Evolutionary conservation across 345 rosid genomes (phyloP), one percentile per base, ranked within the genome.

Genomic region (Acer saccharum): DNA sequence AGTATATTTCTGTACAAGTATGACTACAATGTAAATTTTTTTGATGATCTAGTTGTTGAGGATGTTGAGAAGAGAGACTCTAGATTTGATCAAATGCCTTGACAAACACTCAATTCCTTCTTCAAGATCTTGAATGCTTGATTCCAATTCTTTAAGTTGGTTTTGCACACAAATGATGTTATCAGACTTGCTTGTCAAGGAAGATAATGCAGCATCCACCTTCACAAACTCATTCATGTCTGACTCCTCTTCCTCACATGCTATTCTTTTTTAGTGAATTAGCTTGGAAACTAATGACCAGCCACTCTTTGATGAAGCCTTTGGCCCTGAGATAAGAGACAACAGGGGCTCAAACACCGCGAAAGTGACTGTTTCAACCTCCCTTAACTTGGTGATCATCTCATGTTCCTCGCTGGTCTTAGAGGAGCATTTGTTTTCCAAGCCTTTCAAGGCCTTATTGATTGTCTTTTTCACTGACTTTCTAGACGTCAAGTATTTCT

Each of bases 61-160:
- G 61, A 83, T 87, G 80, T 85, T 89, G 48, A 85, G 88, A 74
- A 84, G 43, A 39, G 84, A 84, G 39, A 78, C 87, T 76, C 83
- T 78, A 18, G 84, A 72, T 82, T 86, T 84, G 77, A 86, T 91
- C 80, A 84, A 35, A n/a, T 81, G 63, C 72, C 88, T 80, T 17
- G 76, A 81, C 71, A 86, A 79, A 77, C 73, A 55, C 46, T 87
- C 80, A 13, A 84, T 65, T 60, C 83, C 90, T 55, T 79, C 81
- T 82, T 88, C 88, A 41, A 89, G 80, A 74, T 87, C 87, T 69
- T 86, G 82, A 82, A 87, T 75, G 82, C 87, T 76, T 21, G 75
- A 60, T 58, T 86, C 89, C 11, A 81, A 52, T 27, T 43, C 79
- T 48, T 79, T 73, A 12, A 83, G 78, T 23, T 80, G 67, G 6